Conservation (phyloP, 2,329 filamentous ascomycete genomes). For the Bimuria novae-zelandiae region DNA sequence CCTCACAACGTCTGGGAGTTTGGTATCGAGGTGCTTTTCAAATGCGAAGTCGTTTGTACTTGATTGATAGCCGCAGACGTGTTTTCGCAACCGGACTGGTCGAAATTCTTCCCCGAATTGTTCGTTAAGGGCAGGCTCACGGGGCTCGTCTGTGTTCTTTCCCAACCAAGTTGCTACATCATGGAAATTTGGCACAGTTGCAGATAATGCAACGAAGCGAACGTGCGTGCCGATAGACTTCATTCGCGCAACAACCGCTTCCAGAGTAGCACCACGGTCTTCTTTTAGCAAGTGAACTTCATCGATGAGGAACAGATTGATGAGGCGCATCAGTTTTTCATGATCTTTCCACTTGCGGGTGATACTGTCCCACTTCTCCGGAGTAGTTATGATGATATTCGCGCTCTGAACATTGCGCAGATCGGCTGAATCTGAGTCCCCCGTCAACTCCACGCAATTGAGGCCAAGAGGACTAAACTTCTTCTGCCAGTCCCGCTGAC, state of each 20-base stretch:
- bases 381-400: slow-evolving; percentile 83
- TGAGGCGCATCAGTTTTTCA: slow-evolving; percentile 70
- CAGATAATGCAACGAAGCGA: slow-evolving; percentile 80
- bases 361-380: slow-evolving; percentile 91
- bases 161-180: slow-evolving; percentile 84
- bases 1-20: slow-evolving; percentile 67
- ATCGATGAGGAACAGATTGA: slow-evolving; percentile 82
- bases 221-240: slow-evolving; percentile 77
- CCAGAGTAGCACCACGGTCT: slow-evolving; percentile 75
- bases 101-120: slow-evolving; percentile 79
- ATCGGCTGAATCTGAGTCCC: slow-evolving; percentile 73
- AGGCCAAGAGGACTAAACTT: slow-evolving; percentile 73
- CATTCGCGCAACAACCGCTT: slow-evolving; percentile 86
- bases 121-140: slow-evolving; percentile 68
- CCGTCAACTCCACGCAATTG: slow-evolving; percentile 76
- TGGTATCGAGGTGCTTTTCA: slow-evolving; percentile 69
- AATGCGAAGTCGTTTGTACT: slow-evolving; percentile 75
- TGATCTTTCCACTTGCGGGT: slow-evolving; percentile 88
- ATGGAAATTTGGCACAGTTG: slow-evolving; percentile 79
- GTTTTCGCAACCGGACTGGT: slow-evolving; percentile 75
- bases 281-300: slow-evolving; percentile 89
- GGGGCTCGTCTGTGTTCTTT: slow-evolving; percentile 61
- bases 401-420: slow-evolving; percentile 72
- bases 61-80: slow-evolving; percentile 73
- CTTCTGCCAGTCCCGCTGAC: slow-evolving; percentile 74